phyloP scores from a whole-genome alignment of 371 early-diverging fungal species.

The Mucor ambiguus region DNA sequence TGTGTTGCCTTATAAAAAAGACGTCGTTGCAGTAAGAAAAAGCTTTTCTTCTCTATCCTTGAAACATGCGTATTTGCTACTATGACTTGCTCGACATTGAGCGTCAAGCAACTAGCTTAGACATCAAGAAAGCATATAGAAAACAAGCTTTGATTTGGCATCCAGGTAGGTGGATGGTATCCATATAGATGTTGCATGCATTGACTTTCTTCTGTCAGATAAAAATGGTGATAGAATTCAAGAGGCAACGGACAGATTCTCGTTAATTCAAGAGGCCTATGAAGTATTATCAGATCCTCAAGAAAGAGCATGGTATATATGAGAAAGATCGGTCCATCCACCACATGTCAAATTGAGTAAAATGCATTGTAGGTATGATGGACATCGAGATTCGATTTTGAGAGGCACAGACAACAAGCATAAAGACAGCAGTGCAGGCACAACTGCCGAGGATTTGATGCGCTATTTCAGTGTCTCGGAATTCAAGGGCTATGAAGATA shows the following conservation, averaged over 20 bases:
- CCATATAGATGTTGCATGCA: not conserved
- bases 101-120: constrained; percentile 67
- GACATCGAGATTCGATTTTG: constrained; percentile 81
- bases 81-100: constrained; percentile 90
- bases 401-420: constrained; percentile 62
- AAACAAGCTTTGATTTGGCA: constrained; percentile 87
- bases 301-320: constrained; percentile 83
- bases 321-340: not conserved
- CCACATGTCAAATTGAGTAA: not conserved
- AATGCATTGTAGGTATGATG: constrained; percentile 67
- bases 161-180: constrained; percentile 63
- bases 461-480: constrained; percentile 67
- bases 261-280: constrained; percentile 89
- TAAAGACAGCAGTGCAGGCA: constrained; percentile 53
- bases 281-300: constrained; percentile 86
- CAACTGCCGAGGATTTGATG: constrained; percentile 67
- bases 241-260: constrained; percentile 86
- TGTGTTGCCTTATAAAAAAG: not conserved
- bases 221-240: constrained; percentile 85
- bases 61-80: constrained; percentile 74
- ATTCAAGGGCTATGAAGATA: constrained; percentile 70
- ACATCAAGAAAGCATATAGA: constrained; percentile 91
- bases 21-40: not conserved
- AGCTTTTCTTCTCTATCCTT: not conserved
- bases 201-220: constrained; percentile 51